phyloP scores from a whole-genome alignment of 805 yeast genomes.

The Candida ovalis region DNA sequence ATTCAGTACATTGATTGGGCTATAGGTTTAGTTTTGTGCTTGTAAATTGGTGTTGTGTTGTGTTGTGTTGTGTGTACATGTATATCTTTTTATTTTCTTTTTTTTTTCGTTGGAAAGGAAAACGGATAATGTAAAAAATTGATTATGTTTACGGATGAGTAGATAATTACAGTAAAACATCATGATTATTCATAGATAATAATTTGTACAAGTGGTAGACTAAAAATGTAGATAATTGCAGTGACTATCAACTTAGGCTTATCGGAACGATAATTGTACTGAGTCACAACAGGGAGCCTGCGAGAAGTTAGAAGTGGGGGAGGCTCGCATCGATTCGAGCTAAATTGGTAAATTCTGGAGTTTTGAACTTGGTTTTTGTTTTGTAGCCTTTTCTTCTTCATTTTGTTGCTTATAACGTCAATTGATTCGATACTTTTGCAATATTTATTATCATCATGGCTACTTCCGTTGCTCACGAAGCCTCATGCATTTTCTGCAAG shows the following conservation, averaged over 20 bases:
- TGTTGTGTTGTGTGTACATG: neutral
- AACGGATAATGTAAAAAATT: too few relatives aligned
- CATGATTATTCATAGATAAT: too few relatives aligned
- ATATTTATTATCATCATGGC: neutral
- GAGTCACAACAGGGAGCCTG: too few relatives aligned
- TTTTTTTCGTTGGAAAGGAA: too few relatives aligned
- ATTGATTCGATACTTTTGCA: neutral
- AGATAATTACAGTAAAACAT: too few relatives aligned
- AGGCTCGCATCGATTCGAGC: neutral
- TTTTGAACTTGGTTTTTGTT: neutral
- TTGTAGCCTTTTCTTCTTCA: neutral
- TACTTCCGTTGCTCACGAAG: constrained; percentile 34
- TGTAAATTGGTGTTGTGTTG: neutral
- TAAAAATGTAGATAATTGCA: too few relatives aligned
- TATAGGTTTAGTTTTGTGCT: constrained; percentile 9
- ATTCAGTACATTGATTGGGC: constrained; percentile 40
- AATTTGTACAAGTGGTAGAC: too few relatives aligned
- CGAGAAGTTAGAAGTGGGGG: too few relatives aligned
- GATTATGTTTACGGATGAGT: too few relatives aligned
- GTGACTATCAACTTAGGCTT: too few relatives aligned
- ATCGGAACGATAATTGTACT: too few relatives aligned
- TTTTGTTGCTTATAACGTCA: neutral
- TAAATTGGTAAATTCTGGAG: neutral
- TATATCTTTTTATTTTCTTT: neutral
- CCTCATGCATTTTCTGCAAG: constrained; percentile 86